Conservation (phyloP, 1,139 yeast species). For the Blastobotrys persicus region DNA sequence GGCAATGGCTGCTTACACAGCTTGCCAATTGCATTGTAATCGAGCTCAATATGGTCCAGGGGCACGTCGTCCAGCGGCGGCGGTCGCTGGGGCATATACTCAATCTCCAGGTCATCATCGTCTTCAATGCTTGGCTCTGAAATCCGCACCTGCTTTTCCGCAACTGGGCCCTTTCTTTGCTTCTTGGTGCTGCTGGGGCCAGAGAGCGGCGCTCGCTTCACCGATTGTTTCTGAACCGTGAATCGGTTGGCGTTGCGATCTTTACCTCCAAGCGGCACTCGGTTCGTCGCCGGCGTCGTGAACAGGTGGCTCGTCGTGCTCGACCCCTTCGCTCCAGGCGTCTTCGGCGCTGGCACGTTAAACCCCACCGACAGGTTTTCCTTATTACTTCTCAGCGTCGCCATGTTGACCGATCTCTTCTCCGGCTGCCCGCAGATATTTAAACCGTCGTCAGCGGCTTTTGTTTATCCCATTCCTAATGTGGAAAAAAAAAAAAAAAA, state of each 20-base stretch:
- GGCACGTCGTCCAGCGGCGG: constrained; percentile 25
- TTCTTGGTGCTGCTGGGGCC: constrained; percentile 12
- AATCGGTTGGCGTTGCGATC: constrained; percentile 22
- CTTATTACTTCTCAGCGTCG: constrained; percentile 25
- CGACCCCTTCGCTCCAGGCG: constrained; percentile 20
- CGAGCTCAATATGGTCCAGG: constrained; percentile 27
- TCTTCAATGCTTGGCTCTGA: not conserved
- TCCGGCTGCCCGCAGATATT: no score
- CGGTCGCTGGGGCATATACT: constrained; percentile 23
- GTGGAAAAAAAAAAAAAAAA: no score
- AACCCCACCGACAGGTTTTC: constrained; percentile 26
- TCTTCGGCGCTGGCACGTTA: constrained; percentile 21
- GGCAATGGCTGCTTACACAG: constrained; percentile 12
- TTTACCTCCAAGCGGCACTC: constrained; percentile 31
- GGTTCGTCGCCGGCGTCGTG: constrained; percentile 19
- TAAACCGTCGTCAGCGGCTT: no score
- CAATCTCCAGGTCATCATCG: constrained; percentile 23
- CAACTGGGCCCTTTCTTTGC: constrained; percentile 10
- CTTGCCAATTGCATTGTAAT: constrained; percentile 20
- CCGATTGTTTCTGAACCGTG: constrained; percentile 11
- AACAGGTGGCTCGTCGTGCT: constrained; percentile 15
- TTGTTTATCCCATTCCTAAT: no score
- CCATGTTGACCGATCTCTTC: no score
- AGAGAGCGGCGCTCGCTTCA: constrained; percentile 17
- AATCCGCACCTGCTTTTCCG: constrained; percentile 6